These are phyloP conservation scores for Trichomonas gallinae DNA, from an alignment of 208 protist genomes.

Conservation along the genomic window DNA sequence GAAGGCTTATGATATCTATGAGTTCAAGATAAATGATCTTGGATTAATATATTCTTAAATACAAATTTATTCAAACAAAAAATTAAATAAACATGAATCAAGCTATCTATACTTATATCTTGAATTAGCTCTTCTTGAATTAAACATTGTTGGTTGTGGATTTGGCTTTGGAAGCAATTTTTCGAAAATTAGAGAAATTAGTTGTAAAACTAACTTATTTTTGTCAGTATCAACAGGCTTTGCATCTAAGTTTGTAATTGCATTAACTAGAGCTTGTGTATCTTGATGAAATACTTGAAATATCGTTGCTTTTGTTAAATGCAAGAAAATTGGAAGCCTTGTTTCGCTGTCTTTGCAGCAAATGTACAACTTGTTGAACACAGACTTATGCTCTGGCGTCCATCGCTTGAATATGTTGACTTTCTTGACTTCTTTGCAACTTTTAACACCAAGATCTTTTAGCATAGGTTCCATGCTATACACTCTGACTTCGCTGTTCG, in stretches of 20 bases:
- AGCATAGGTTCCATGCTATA: background rate
- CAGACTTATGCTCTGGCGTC: background rate
- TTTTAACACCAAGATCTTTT: background rate
- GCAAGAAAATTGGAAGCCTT: background rate
- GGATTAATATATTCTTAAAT: background rate
- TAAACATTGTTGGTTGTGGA: background rate
- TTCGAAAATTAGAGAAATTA: background rate
- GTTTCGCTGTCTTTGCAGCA: background rate
- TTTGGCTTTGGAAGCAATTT: background rate
- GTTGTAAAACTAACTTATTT: background rate
- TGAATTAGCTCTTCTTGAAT: background rate
- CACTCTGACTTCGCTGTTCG: background rate
- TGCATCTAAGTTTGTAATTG: background rate
- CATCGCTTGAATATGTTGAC: background rate
- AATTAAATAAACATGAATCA: background rate
- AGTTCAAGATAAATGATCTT: background rate
- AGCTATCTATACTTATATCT: background rate
- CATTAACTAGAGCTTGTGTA: background rate
- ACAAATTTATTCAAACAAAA: background rate
- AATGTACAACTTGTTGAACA: background rate
- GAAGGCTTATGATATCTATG: background rate
- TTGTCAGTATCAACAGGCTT: background rate
- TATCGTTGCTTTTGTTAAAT: background rate
- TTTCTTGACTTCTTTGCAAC: background rate
- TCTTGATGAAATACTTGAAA: background rate